Base-by-base conservation (phyloP, 192 early-diverging fungal genomes). In the Coemansia sp. region DNA sequence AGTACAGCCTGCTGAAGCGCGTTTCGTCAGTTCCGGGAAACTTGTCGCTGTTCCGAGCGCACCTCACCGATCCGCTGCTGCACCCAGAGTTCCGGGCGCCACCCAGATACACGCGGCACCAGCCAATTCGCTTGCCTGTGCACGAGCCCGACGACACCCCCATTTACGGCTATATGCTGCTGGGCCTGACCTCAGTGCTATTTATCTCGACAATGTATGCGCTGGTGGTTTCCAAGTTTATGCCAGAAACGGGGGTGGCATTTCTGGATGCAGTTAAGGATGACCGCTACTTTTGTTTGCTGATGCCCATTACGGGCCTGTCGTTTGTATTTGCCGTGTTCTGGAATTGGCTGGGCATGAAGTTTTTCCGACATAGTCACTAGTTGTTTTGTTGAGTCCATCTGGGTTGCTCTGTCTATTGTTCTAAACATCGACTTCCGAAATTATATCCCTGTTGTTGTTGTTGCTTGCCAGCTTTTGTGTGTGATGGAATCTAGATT, bases 261-360 rank as follows among this genome's bases (percentile, higher is more conserved):
- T 81, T 86, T 16, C 50, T 92, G 33, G 88, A 90, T 61, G 82
- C 82, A 49, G 83, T 92, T 26, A 88, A 86, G 55, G 71, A 85
- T 39, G 88, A 91, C 65, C 70, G 80, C 23, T 91, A 94, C 68
- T 97, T 92, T 68, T 88, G 88, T 38, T 79, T 88, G 48, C 72
- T 97, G 16, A 59, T 94, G 28, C 94, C 93, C 11, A 74, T 92
- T 18, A 86, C 92, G 1, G 81, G 84, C 5, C 83, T 89, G 21
- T 88, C 88, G 16, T 84, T 84, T 33, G 70, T 88, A 5, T 84
- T 88, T 61, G 86, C 87, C 55, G 81, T 91, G 21, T 79, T 94
- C 30, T 90, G 88, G 80, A 97, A 94, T 76, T 97, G 94, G 94
- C 80, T 97, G 28, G 93, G 94, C 12, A 89, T 94, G 86, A 94